These are phyloP conservation scores for Daldinia eschscholtzii DNA, from an alignment of 2,329 filamentous ascomycete genomes.

Conservation along the genomic window DNA sequence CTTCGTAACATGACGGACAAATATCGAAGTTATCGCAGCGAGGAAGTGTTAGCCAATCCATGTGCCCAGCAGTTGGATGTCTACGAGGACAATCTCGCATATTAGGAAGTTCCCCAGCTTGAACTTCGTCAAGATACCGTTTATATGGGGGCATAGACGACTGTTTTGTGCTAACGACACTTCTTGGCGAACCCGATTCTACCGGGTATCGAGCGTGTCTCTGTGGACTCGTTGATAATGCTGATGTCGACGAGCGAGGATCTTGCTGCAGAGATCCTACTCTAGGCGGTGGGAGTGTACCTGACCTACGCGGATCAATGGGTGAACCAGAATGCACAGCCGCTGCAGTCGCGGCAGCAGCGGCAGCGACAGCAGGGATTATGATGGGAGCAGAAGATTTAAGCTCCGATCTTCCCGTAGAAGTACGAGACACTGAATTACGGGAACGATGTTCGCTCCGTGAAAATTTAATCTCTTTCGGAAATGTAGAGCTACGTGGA, in stretches of 20 bases:
- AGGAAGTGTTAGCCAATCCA: slow-evolving; percentile 85
- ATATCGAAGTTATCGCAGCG: slow-evolving; percentile 80
- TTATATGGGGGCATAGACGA: slow-evolving; percentile 62
- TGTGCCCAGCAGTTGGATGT: slow-evolving; percentile 69
- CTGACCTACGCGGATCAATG: slow-evolving; percentile 34
- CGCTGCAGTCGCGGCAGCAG: slow-evolving; percentile 33
- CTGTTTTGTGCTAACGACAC: slow-evolving; percentile 35
- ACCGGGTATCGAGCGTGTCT: slow-evolving; percentile 61
- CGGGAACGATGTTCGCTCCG: slow-evolving; percentile 43
- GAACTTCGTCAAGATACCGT: slow-evolving; percentile 67
- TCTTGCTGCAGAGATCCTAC: slow-evolving; percentile 31
- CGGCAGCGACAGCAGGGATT: slow-evolving; percentile 41
- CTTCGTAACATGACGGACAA: slow-evolving; percentile 82
- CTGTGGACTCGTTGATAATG: slow-evolving; percentile 43
- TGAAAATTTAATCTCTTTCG: slow-evolving; percentile 45
- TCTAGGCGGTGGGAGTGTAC: slow-evolving; percentile 38
- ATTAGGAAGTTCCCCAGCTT: slow-evolving; percentile 57
- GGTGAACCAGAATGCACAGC: slow-evolving; percentile 25
- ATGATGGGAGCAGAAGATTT: slow-evolving; percentile 33
- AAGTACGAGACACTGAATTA: slow-evolving; percentile 45
- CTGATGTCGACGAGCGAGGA: slow-evolving; percentile 42
- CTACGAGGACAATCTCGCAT: slow-evolving; percentile 79
- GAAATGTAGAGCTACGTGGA: slow-evolving; percentile 50
- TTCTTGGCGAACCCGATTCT: slow-evolving; percentile 57
- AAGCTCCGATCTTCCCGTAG: slow-evolving; percentile 45